phyloP scores from a whole-genome alignment of 2,329 filamentous ascomycete genomes.

The Parafenestella ontariensis region DNA sequence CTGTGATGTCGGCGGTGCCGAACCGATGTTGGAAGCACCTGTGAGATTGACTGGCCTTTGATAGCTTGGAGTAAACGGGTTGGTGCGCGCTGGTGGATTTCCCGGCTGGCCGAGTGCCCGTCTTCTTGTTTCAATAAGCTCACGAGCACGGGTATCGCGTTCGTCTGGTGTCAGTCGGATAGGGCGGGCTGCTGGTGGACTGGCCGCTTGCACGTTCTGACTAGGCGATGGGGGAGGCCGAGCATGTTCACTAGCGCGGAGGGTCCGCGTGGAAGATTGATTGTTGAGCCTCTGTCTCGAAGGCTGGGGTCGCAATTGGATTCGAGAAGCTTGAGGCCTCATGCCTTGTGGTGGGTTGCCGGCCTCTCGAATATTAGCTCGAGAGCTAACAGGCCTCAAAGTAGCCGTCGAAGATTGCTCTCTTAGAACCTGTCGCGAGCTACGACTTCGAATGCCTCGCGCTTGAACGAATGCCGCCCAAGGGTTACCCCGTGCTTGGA shows the following conservation, averaged over 20 bases:
- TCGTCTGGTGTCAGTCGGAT: conserved; percentile 44
- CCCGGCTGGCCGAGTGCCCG: conserved; percentile 39
- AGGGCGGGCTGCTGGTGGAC: conserved; percentile 28
- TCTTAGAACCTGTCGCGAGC: conserved; percentile 44
- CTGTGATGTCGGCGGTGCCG: conserved; percentile 19
- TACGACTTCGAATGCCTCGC: conserved; percentile 33
- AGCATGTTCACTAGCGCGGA: conserved; percentile 43
- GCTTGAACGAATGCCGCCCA: conserved; percentile 47
- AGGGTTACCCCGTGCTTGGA: conserved; percentile 43
- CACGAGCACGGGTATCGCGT: conserved; percentile 42
- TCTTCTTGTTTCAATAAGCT: conserved; percentile 46
- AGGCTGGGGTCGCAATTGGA: conserved; percentile 45
- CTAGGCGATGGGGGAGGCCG: conserved; percentile 39
- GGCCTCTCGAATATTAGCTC: conserved; percentile 44
- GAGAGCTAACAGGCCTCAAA: conserved; percentile 42
- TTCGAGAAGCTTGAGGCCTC: conserved; percentile 46
- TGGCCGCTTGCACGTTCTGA: conserved; percentile 19
- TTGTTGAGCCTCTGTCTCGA: conserved; percentile 45
- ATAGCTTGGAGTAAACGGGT: conserved; percentile 45
- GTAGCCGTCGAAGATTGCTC: conserved; percentile 51
- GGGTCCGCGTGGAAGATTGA: conserved; percentile 46
- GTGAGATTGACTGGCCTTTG: conserved; percentile 36
- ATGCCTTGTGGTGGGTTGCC: conserved; percentile 33
- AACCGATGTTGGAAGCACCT: conserved; percentile 17
- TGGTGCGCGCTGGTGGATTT: conserved; percentile 40